These are phyloP conservation scores for Terana coerulea DNA, from an alignment of 768 basidiomycete species.

Conservation along the genomic window DNA sequence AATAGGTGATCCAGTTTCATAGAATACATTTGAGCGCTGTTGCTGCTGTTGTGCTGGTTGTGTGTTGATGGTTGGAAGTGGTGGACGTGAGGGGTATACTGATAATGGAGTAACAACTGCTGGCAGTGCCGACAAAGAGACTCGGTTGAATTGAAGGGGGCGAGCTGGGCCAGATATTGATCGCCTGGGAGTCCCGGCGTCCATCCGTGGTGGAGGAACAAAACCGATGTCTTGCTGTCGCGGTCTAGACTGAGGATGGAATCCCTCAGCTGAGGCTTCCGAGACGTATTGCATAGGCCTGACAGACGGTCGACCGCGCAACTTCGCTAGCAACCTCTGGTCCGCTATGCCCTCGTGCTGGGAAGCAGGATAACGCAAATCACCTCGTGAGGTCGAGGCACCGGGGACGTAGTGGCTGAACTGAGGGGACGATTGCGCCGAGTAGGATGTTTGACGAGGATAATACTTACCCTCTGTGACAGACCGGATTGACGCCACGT, in stretches of 20 bases:
- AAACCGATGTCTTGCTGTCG: conserved; percentile 14
- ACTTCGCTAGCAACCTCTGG: conserved; percentile 17
- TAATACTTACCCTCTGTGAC: conserved; percentile 45
- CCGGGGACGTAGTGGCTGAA: conserved; percentile 13
- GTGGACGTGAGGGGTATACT: conserved; percentile 12
- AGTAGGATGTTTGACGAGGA: neutral
- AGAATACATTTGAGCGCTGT: conserved; percentile 20
- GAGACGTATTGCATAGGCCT: conserved; percentile 12
- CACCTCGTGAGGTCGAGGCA: conserved; percentile 12
- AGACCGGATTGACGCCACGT: conserved; percentile 64
- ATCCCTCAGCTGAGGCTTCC: neutral
- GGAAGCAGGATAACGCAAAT: conserved; percentile 8
- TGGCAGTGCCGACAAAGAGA: conserved; percentile 12
- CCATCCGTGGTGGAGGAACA: conserved; percentile 24
- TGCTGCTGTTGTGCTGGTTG: conserved; percentile 1
- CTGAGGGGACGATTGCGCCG: conserved; percentile 1
- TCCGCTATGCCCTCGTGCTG: conserved; percentile 17
- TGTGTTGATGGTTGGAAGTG: neutral
- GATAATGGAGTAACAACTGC: conserved; percentile 14
- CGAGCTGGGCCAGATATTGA: conserved; percentile 31
- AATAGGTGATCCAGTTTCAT: conserved; percentile 22
- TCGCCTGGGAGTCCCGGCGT: conserved; percentile 25
- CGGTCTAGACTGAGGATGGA: neutral
- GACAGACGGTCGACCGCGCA: conserved; percentile 21
- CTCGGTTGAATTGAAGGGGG: conserved; percentile 15